Percentiles rank a stretch among this genome's conserved stretches.
Conservation (phyloP, 1,139 yeast genomes). For the Nematodospora anomalae region DNA sequence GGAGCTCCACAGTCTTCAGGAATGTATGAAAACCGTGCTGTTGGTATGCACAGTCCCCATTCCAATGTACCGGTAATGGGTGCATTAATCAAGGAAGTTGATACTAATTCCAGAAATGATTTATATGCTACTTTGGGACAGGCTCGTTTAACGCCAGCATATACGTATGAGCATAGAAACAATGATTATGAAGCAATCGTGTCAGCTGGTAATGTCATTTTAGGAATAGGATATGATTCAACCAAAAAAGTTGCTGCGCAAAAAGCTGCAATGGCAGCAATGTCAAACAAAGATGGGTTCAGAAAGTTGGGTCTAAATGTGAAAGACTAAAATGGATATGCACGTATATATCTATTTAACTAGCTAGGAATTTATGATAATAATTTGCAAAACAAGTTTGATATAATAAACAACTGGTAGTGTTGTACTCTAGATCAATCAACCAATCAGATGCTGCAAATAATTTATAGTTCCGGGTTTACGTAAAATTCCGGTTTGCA, state of each 20-base stretch:
- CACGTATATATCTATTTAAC: too few species aligned
- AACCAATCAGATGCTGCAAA: background rate
- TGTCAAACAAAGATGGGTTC: slow-evolving; percentile 21
- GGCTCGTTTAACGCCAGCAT: slow-evolving; percentile 23
- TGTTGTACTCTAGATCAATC: background rate
- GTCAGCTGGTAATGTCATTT: slow-evolving; percentile 25
- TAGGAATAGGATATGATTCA: slow-evolving; percentile 35
- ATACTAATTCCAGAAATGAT: slow-evolving; percentile 26
- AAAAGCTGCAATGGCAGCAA: slow-evolving; percentile 34
- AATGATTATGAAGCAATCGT: slow-evolving; percentile 21
- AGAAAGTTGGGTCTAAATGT: slow-evolving; percentile 16
- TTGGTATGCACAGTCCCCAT: background rate
- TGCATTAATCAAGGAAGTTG: slow-evolving; percentile 13
- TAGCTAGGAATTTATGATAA: background rate
- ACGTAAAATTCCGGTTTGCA: too few species aligned
- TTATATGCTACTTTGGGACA: slow-evolving; percentile 28
- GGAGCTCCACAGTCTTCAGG: background rate
- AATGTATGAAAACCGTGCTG: background rate
- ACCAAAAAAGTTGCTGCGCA: slow-evolving; percentile 32
- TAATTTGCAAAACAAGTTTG: background rate
- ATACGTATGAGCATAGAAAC: slow-evolving; percentile 20
- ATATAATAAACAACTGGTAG: background rate
- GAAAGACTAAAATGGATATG: background rate
- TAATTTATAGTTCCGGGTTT: background rate
- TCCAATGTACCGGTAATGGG: background rate